These are phyloP conservation scores for Zygosaccharomyces bisporus DNA, from an alignment of 805 yeast genomes.

Conservation along the genomic window DNA sequence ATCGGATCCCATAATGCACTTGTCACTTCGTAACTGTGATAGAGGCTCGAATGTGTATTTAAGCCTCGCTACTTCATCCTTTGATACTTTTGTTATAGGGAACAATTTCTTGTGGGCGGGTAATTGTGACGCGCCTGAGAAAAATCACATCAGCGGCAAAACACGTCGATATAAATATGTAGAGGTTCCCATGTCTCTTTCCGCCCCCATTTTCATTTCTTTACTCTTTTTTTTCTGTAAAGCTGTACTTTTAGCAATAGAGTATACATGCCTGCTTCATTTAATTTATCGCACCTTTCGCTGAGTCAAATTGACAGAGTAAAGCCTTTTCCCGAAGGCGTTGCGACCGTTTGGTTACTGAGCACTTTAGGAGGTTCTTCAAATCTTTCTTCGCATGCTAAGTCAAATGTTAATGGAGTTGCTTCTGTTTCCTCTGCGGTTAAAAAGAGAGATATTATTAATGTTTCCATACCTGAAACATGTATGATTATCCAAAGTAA, in stretches of 20 bases:
- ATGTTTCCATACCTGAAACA: slow-evolving; percentile 34
- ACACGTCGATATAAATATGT: background rate
- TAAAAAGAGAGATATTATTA: slow-evolving; percentile 32
- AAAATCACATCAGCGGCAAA: slow-evolving; percentile 5
- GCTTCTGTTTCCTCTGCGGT: slow-evolving; percentile 11
- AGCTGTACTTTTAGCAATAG: background rate
- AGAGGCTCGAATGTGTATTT: no score
- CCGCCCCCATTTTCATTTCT: background rate
- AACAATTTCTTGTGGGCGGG: background rate
- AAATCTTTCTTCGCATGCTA: background rate
- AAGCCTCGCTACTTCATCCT: no score
- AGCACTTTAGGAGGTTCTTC: slow-evolving; percentile 26
- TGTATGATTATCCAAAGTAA: slow-evolving; percentile 25
- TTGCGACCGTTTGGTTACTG: slow-evolving; percentile 34
- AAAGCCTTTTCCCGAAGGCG: slow-evolving; percentile 14
- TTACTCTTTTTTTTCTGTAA: background rate
- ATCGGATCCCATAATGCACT: slow-evolving; percentile 1
- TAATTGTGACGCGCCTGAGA: slow-evolving; percentile 1
- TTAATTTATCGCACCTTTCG: slow-evolving; percentile 10
- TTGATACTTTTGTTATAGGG: background rate
- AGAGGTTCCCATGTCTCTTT: background rate
- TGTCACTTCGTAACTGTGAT: no score
- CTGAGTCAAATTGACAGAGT: background rate
- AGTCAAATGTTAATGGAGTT: background rate
- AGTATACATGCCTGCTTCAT: slow-evolving; percentile 6